phyloP scores from a whole-genome alignment of 2,329 filamentous ascomycete genomes.

The Talaromyces sp. region DNA sequence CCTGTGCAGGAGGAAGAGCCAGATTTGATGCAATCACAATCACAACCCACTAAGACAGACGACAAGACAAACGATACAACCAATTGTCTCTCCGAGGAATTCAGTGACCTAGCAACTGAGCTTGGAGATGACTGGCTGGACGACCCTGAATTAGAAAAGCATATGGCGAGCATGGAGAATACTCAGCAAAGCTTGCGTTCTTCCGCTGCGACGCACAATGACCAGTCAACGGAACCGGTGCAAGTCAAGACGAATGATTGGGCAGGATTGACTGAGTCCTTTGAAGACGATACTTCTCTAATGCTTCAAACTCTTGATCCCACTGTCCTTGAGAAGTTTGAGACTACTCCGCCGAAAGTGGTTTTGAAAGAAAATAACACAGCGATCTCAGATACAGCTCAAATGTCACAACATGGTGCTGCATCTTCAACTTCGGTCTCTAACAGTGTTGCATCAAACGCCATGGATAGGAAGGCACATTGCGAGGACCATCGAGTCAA shows the following conservation, averaged over 20 bases:
- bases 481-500: too few species aligned
- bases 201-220: not conserved
- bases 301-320: constrained; percentile 26
- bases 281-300: constrained; percentile 35
- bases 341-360: not conserved
- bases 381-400: too few species aligned
- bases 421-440: too few species aligned
- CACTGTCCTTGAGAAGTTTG: constrained; percentile 22
- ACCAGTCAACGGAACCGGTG: not conserved
- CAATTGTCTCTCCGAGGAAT: not conserved
- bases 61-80: not conserved
- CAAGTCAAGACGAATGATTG: not conserved
- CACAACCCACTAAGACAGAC: not conserved
- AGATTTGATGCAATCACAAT: not conserved
- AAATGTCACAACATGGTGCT: too few species aligned
- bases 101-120: constrained; percentile 14
- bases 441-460: too few species aligned
- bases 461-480: too few species aligned
- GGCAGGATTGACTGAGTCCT: constrained; percentile 22
- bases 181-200: not conserved
- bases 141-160: not conserved
- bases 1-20: not conserved
- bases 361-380: not conserved
- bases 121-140: constrained; percentile 16
- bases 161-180: constrained; percentile 7